Evolutionary conservation across 371 early-diverging fungal genomes (phyloP), one percentile per base, ranked within the genome.

Genomic region (Syncephalastrum contaminatum): DNA sequence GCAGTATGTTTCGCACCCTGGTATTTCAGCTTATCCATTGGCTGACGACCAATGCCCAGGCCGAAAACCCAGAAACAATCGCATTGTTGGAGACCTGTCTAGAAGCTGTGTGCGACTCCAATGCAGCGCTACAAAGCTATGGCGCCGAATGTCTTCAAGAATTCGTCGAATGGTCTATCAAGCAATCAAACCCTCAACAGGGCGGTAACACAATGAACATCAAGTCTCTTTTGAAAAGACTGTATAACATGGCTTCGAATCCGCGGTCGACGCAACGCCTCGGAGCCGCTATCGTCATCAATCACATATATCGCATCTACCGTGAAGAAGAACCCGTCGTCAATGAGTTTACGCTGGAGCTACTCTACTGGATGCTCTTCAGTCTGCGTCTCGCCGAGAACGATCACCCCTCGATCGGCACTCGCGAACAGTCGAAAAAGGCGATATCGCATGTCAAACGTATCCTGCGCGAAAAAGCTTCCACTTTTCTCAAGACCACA

Each of bases 31-130:
- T 89, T 14, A 89, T 91, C 13, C 92, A 90, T 56, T 93, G 91
- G 91, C 63, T 91, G 41, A 89, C 93, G 6, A 86, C 84, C 39
- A 87, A 84, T 68, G 77, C 83, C 1, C 82, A 82, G 43, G 82
- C 82, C 48, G 90, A 92, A 60, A 88, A 87, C 41, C 83, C 86
- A 22, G 93, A 91, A 63, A 87, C 90, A 1, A 78, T 88, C 49
- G 78, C 81, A 0, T 62, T 93, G n/a, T 53, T 91, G 41, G 76
- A 83, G 18, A 65, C 85, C 4, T 88, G 89, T 54, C 66, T 91
- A 42, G 88, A 89, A 50, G 89, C 87, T 16, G 69, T 81, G 4
- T 84, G 82, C 48, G 69, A 67, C 50, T 62, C 81, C 0, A 70
- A 77, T 45, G 81, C 83, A 18, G 69, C 86, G 49, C 73, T 89